These are phyloP conservation scores for Orbilia blumenaviensis DNA, from an alignment of 2,329 filamentous ascomycete species.

Conservation along the genomic window DNA sequence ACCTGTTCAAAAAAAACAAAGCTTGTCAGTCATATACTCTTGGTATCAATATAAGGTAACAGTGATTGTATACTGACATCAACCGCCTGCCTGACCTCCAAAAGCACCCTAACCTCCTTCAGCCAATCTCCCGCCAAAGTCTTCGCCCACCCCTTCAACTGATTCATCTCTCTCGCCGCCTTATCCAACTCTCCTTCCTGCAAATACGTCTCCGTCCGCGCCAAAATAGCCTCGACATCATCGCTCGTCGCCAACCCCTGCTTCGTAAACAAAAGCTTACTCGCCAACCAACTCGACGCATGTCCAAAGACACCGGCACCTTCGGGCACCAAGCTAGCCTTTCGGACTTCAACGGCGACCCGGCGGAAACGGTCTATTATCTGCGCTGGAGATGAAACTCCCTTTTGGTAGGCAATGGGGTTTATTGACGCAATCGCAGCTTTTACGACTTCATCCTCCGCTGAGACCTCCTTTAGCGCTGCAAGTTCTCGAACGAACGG, in stretches of 20 bases:
- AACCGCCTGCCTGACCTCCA: conserved; percentile 95
- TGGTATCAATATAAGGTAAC: conserved; percentile 66
- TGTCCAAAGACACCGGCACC: conserved; percentile 95
- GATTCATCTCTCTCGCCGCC: conserved; percentile 94
- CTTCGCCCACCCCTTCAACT: conserved; percentile 91
- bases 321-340: conserved; percentile 89
- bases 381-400: conserved; percentile 82
- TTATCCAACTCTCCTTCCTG: conserved; percentile 93
- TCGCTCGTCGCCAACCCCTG: conserved; percentile 81
- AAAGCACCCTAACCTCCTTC: conserved; percentile 84
- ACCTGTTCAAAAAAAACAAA: conserved; percentile 19
- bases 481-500: conserved; percentile 94
- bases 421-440: conserved; percentile 97
- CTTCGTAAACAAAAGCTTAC: conserved; percentile 97
- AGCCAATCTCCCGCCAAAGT: conserved; percentile 95
- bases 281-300: conserved; percentile 86
- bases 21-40: conserved; percentile 66
- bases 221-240: conserved; percentile 93
- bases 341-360: conserved; percentile 89
- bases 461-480: conserved; percentile 89
- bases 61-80: conserved; percentile 73
- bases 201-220: conserved; percentile 84
- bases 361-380: conserved; percentile 95
- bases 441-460: conserved; percentile 83
- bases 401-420: conserved; percentile 89